phyloP scores from a whole-genome alignment of 805 yeast genomes.

The Candida hungchunana region DNA sequence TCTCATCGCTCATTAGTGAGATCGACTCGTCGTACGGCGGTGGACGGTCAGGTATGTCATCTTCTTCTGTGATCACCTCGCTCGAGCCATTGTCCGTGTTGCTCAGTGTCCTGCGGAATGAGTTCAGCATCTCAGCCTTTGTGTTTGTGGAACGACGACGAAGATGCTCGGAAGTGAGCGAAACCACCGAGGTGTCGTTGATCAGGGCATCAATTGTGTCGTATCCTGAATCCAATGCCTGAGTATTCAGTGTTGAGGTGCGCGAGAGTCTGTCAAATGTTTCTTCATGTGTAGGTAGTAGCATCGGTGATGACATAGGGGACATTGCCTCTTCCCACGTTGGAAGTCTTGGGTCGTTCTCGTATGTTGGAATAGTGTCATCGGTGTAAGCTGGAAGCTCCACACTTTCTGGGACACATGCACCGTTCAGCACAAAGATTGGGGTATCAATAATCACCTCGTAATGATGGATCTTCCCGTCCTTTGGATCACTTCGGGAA shows the following conservation, averaged over 20 bases:
- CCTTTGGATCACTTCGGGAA: constrained; percentile 52
- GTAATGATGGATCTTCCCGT: constrained; percentile 58
- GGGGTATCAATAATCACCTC: constrained; percentile 83
- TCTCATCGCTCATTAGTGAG: constrained; percentile 25
- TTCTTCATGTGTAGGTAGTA: constrained; percentile 18
- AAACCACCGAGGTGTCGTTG: constrained; percentile 6
- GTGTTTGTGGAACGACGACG: background rate
- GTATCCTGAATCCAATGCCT: constrained; percentile 3
- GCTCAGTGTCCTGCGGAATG: constrained; percentile 11
- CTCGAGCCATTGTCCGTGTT: constrained; percentile 1
- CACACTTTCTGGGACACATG: constrained; percentile 34
- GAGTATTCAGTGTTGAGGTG: constrained; percentile 17
- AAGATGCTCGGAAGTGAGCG: too few relatives aligned
- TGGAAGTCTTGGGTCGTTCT: constrained; percentile 38
- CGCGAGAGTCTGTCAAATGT: constrained; percentile 19
- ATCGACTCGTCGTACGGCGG: constrained; percentile 32
- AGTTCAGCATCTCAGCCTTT: constrained; percentile 13
- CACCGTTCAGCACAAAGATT: constrained; percentile 45
- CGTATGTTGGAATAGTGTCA: constrained; percentile 1
- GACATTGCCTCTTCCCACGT: constrained; percentile 65
- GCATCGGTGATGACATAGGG: constrained; percentile 31
- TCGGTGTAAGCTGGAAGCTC: constrained; percentile 35
- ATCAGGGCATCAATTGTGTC: constrained; percentile 23
- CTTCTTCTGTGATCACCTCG: constrained; percentile 3
- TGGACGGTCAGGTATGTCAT: constrained; percentile 22